These are phyloP conservation scores for Suillus tomentosus DNA, from an alignment of 768 basidiomycete species.

Conservation along the genomic window DNA sequence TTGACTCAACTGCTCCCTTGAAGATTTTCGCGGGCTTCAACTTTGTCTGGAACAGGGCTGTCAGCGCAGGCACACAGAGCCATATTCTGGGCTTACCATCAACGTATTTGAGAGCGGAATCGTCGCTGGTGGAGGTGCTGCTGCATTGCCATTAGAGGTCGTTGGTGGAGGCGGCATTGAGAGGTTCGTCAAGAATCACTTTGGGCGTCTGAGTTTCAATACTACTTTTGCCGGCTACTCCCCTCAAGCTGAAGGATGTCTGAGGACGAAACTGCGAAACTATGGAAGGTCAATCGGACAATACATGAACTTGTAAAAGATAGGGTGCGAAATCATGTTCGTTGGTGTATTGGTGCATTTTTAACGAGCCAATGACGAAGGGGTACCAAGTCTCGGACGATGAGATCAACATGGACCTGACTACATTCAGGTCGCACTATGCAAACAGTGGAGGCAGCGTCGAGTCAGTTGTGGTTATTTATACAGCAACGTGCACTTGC, in stretches of 20 bases:
- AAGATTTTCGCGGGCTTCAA: constrained; percentile 91
- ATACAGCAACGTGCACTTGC: constrained; percentile 2
- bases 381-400: constrained; percentile 94
- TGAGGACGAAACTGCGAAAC: constrained; percentile 82
- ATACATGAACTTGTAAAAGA: constrained; percentile 96
- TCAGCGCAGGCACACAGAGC: background rate
- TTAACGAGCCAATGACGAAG: constrained; percentile 42
- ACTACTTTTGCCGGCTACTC: constrained; percentile 27
- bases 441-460: constrained; percentile 73
- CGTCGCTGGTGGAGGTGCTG: constrained; percentile 34
- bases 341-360: background rate
- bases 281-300: constrained; percentile 96
- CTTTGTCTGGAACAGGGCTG: constrained; percentile 47
- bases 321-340: constrained; percentile 59
- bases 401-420: constrained; percentile 87
- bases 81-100: constrained; percentile 44
- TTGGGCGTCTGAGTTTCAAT: constrained; percentile 59
- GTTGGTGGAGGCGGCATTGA: constrained; percentile 43
- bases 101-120: constrained; percentile 48
- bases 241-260: constrained; percentile 48
- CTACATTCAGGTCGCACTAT: constrained; percentile 72
- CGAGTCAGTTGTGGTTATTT: constrained; percentile 63
- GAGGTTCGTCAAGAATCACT: constrained; percentile 14
- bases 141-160: constrained; percentile 35
- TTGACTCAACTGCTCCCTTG: constrained; percentile 71